phyloP scores from a whole-genome alignment of 2,329 filamentous ascomycete species.

The Fusarium pseudocircinatum region DNA sequence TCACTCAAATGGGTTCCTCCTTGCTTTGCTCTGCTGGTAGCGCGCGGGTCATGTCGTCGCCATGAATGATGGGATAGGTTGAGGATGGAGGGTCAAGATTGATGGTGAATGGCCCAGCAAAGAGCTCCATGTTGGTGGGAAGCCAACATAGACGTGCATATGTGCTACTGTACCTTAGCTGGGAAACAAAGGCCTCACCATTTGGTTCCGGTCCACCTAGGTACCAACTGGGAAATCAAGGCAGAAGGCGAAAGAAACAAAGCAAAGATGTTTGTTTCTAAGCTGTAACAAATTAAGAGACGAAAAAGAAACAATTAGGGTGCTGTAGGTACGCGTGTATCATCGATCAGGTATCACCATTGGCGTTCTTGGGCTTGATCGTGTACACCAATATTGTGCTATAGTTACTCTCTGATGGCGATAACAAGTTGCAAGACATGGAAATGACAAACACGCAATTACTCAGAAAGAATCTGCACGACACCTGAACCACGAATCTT shows the following conservation, averaged over 20 bases:
- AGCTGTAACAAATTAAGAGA: constrained; percentile 6
- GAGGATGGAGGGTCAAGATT: constrained; percentile 27
- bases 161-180: neutral
- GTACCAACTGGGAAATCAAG: neutral
- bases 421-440: neutral
- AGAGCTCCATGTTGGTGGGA: constrained; percentile 19
- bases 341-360: neutral
- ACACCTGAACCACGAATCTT: constrained; percentile 20
- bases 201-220: neutral
- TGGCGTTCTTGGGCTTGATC: neutral
- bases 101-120: constrained; percentile 24
- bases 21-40: constrained; percentile 20
- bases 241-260: constrained; percentile 15
- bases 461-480: neutral
- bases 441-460: neutral
- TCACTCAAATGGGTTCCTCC: constrained; percentile 1
- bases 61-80: constrained; percentile 25
- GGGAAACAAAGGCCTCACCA: constrained; percentile 35
- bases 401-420: neutral
- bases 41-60: constrained; percentile 34
- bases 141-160: constrained; percentile 11
- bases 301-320: constrained; percentile 19
- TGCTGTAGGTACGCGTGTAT: neutral
- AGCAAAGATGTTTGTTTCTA: constrained; percentile 6
- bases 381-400: neutral